Evolutionary conservation across 2,329 filamentous ascomycete species (phyloP).

Genomic region (Alternaria sp.): DNA sequence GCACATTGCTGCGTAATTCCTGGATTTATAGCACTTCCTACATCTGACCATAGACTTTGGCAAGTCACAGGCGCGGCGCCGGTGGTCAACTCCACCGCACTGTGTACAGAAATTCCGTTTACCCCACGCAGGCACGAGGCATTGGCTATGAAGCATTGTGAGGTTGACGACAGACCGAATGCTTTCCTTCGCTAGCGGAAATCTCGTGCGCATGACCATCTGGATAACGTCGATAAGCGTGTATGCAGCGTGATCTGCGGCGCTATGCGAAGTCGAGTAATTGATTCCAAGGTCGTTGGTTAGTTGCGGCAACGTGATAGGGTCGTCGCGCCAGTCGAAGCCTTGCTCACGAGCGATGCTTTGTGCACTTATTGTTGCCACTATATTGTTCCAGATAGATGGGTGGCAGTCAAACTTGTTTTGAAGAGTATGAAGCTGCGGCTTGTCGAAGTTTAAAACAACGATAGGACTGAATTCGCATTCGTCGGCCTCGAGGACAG

Average conservation of each 20-base stretch:
- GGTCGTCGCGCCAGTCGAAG: neutral
- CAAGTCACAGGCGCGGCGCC: neutral
- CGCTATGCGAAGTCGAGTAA: neutral
- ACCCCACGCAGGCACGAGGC: neutral
- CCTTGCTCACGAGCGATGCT: neutral
- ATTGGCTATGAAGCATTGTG: slow-evolving; percentile 8
- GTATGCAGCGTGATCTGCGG: slow-evolving; percentile 3
- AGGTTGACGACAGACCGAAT: slow-evolving; percentile 9
- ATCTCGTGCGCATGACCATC: slow-evolving; percentile 10
- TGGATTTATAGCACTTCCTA: neutral
- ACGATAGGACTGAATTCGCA: slow-evolving; percentile 3
- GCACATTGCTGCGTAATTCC: neutral
- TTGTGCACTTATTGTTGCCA: slow-evolving; percentile 6
- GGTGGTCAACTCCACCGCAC: neutral
- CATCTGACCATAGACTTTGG: neutral
- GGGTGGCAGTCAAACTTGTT: neutral
- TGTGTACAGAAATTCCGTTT: neutral
- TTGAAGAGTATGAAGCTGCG: neutral
- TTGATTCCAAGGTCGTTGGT: slow-evolving; percentile 2
- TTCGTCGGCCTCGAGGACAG: neutral
- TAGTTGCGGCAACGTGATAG: neutral
- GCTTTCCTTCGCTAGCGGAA: neutral
- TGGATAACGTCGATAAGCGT: slow-evolving; percentile 6
- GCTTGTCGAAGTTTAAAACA: neutral
- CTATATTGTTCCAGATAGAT: neutral